A percentile compares a stretch with the other conserved stretches of the same genome.
Conservation (phyloP, 768 basidiomycete genomes). For the Mycena rosella region DNA sequence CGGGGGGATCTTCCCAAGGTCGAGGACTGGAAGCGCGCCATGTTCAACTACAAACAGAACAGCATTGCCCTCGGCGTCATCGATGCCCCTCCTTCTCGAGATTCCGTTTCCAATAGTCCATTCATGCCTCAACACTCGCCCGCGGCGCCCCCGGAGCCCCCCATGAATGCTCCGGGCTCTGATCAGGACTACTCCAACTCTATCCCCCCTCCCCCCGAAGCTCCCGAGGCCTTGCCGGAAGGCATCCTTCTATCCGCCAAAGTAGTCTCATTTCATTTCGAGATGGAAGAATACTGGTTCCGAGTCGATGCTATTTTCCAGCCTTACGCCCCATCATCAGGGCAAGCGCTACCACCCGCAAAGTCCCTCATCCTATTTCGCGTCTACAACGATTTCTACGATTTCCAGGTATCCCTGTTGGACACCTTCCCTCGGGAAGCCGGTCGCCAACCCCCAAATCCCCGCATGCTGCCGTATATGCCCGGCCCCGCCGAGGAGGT, state of each 20-base stretch:
- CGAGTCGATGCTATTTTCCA: constrained; percentile 91
- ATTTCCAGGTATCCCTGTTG: constrained; percentile 93
- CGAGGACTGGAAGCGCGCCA: constrained; percentile 99
- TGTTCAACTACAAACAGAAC: constrained; percentile 95
- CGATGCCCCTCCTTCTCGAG: constrained; percentile 65
- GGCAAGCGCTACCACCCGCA: constrained; percentile 67
- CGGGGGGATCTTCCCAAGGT: constrained; percentile 92
- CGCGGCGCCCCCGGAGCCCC: constrained; percentile 38
- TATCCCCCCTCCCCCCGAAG: constrained; percentile 52
- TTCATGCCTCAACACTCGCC: constrained; percentile 44
- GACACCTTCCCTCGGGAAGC: constrained; percentile 92
- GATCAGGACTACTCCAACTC: constrained; percentile 40
- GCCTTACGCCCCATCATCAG: constrained; percentile 77
- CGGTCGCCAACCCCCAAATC: constrained; percentile 75
- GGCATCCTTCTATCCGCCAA: constrained; percentile 89
- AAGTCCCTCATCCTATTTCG: constrained; percentile 91
- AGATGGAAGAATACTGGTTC: constrained; percentile 98
- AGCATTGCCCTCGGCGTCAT: constrained; percentile 95
- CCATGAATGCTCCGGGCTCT: constrained; percentile 43
- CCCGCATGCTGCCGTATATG: constrained; percentile 95
- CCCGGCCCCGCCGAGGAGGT: constrained; percentile 92
- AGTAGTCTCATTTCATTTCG: constrained; percentile 97
- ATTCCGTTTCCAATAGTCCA: constrained; percentile 60
- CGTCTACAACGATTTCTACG: constrained; percentile 98
- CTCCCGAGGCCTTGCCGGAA: constrained; percentile 71